Evolutionary conservation across 768 basidiomycete species (phyloP).

Genomic region (Phanerochaete carnosa): DNA sequence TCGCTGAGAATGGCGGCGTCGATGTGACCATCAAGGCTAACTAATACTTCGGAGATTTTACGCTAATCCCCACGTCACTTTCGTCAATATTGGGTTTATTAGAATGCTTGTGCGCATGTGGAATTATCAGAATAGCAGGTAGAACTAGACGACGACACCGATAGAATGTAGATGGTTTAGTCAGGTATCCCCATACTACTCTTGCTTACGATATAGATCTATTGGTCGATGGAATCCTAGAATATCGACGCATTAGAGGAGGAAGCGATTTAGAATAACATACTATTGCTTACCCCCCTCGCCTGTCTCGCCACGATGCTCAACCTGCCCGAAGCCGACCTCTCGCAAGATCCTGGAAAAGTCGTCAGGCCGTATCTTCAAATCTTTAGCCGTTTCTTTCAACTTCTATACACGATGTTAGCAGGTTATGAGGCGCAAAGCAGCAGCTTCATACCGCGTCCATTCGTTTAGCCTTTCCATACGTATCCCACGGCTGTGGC

Average conservation of each 20-base stretch:
- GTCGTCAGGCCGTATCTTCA: conserved; percentile 60
- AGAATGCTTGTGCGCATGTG: no score
- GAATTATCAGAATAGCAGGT: not conserved
- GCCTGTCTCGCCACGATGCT: conserved; percentile 50
- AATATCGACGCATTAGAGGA: not conserved
- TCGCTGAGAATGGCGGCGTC: conserved; percentile 32
- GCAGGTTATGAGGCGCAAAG: not conserved
- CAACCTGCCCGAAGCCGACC: conserved; percentile 58
- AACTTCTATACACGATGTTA: conserved; percentile 37
- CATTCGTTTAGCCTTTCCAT: conserved; percentile 73
- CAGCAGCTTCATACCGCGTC: conserved; percentile 39
- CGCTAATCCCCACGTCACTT: not conserved
- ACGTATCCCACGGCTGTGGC: conserved; percentile 83
- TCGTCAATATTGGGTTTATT: not conserved
- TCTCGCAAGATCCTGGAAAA: conserved; percentile 53
- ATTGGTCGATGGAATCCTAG: conserved; percentile 62
- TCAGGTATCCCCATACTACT: not conserved
- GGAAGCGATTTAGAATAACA: not conserved
- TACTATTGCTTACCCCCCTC: conserved; percentile 55
- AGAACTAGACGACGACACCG: not conserved
- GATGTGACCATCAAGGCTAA: conserved; percentile 38
- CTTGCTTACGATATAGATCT: conserved; percentile 54
- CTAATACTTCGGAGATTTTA: not conserved
- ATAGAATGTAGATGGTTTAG: not conserved
- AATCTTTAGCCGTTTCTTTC: conserved; percentile 48